Evolutionary conservation across 2,329 filamentous ascomycete genomes (phyloP).

Genomic region (Lecanicillium sp.): DNA sequence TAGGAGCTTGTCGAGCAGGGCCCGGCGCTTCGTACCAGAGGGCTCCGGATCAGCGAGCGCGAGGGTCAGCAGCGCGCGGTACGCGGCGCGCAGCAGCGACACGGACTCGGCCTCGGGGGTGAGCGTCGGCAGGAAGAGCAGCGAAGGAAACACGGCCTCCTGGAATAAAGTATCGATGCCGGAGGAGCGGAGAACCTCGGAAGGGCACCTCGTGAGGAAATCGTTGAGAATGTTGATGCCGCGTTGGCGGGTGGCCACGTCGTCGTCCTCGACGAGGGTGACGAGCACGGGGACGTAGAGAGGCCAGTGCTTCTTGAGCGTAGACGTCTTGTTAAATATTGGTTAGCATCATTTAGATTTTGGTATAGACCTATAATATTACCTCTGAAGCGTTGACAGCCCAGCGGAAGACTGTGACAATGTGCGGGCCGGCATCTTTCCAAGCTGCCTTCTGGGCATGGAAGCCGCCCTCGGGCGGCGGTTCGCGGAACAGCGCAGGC

Average conservation of each 20-base stretch:
- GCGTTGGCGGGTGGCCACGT: constrained; percentile 43
- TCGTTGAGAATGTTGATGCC: constrained; percentile 49
- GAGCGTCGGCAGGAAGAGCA: constrained; percentile 71
- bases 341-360: constrained; percentile 6
- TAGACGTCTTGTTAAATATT: neutral
- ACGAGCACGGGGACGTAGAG: constrained; percentile 65
- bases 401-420: constrained; percentile 41
- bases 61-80: constrained; percentile 57
- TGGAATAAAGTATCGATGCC: constrained; percentile 64
- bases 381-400: constrained; percentile 46
- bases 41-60: constrained; percentile 36
- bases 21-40: constrained; percentile 25
- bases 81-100: constrained; percentile 57
- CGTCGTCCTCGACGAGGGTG: constrained; percentile 59
- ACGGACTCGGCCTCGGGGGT: constrained; percentile 69
- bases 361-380: constrained; percentile 15
- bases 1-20: constrained; percentile 48
- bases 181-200: constrained; percentile 49
- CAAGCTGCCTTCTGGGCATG: constrained; percentile 17
- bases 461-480: neutral
- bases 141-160: constrained; percentile 61
- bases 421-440: constrained; percentile 20
- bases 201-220: constrained; percentile 51
- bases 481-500: constrained; percentile 21
- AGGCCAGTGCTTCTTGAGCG: constrained; percentile 49